Base-by-base conservation (phyloP, 176 grass and related monocot genomes). In the Canna indica region DNA sequence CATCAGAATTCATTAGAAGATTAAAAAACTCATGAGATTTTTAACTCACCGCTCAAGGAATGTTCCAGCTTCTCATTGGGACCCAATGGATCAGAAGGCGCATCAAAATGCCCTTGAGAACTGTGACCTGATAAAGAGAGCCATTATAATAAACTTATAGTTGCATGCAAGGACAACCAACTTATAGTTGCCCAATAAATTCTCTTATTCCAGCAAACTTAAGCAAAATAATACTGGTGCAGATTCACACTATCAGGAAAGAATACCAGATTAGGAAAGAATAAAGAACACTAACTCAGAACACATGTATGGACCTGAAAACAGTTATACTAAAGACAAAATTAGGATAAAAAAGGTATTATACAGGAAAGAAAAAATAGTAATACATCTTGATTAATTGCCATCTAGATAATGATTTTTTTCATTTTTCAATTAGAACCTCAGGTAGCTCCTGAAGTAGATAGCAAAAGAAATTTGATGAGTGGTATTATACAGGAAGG, bases 81-180 rank as follows among this genome's bases (percentile, higher is more conserved):
- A 11, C 42, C 36, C 77, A 85, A 86, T 83, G 58, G 81, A 87
- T 81, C 84, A 64, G 86, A 80, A 81, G 86, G 76, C 85, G 82
- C 92, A 64, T 72, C 83, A 2, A 84, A 82, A 18, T 78, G 84
- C 4, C 76, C 82, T 83, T 90, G 88, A 0, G 73, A 99, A 77
- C 77, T 90, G 76, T 88, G 84, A 68, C 94, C 94, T 99, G 70
- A 46, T 36, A 36, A 57, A 22, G 44, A 73, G 52, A 54, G 5
- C 11, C 77, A 47, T 42, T 59, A 47, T 57, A 77, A 73, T 59
- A 64, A 76, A 52, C 22, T 33, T 10, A 2, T 15, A 27, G 31
- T 26, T 66, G 33, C 35, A 9, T 12, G 7, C 17, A 32, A 63
- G 16, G 4, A 18, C 15, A 32, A 12, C 10, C 28, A 33, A 17